A percentile compares a stretch with the other conserved stretches of the same genome.
phyloP scores from a whole-genome alignment of 1,139 yeast species.

The Nadsonia starkeyi-henricii region DNA sequence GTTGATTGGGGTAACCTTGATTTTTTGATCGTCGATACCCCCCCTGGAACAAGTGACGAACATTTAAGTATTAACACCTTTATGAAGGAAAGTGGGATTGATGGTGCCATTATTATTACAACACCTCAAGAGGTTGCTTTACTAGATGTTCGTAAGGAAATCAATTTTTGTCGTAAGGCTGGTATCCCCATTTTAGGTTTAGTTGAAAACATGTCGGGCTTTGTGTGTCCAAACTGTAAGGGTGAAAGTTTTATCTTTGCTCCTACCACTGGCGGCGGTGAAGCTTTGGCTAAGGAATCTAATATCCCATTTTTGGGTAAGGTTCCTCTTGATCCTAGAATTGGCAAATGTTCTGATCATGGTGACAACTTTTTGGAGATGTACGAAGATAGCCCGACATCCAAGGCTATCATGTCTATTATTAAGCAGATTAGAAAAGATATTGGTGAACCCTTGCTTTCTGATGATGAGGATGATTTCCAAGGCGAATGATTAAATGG shows the following conservation, averaged over 20 bases:
- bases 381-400: conserved; percentile 88
- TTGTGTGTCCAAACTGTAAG: conserved; percentile 89
- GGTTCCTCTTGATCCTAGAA: conserved; percentile 92
- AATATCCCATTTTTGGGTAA: conserved; percentile 70
- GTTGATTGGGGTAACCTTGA: conserved; percentile 95
- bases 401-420: conserved; percentile 71
- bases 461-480: neutral
- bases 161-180: conserved; percentile 88
- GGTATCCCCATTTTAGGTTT: conserved; percentile 73
- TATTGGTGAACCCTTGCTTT: conserved; percentile 5
- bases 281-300: conserved; percentile 64
- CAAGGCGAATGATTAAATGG: too few species aligned
- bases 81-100: conserved; percentile 80
- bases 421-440: conserved; percentile 36
- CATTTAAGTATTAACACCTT: conserved; percentile 82
- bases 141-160: conserved; percentile 88
- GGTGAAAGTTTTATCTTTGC: conserved; percentile 84
- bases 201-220: conserved; percentile 97
- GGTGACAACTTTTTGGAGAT: conserved; percentile 74
- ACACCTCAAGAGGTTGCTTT: conserved; percentile 97
- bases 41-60: conserved; percentile 98
- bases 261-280: conserved; percentile 96
- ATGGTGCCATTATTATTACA: conserved; percentile 90
- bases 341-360: conserved; percentile 74
- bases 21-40: conserved; percentile 85